phyloP scores from a whole-genome alignment of 345 rosid genomes.

The Salix arbutifolia region DNA sequence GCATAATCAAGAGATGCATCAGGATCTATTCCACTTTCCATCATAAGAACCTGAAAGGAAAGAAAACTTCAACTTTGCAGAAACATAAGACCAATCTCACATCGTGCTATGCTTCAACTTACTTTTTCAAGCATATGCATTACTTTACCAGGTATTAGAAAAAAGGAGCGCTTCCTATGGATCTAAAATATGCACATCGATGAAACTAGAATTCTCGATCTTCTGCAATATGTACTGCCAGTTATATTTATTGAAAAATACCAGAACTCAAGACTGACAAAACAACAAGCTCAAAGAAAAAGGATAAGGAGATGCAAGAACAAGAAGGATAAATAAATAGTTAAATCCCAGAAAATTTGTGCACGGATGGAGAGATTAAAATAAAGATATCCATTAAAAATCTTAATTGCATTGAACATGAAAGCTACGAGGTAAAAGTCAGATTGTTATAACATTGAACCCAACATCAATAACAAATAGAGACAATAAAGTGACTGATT shows the following conservation, averaged over 20 bases:
- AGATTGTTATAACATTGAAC: not conserved
- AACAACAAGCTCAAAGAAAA: not conserved
- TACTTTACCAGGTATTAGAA: not conserved
- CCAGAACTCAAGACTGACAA: not conserved
- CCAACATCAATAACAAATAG: not conserved
- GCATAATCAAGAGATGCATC: constrained; percentile 46
- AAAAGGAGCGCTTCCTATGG: not conserved
- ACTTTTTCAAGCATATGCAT: not conserved
- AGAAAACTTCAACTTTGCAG: not conserved
- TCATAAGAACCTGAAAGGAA: constrained; percentile 19
- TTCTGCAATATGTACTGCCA: not conserved
- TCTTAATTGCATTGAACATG: not conserved
- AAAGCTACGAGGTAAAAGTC: not conserved
- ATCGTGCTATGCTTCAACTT: not conserved
- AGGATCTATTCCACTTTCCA: constrained; percentile 39
- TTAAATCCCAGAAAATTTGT: not conserved
- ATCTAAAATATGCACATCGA: not conserved
- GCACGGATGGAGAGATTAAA: not conserved
- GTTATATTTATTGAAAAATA: not conserved
- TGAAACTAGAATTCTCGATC: not conserved
- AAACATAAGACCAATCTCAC: not conserved
- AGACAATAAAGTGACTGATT: not conserved
- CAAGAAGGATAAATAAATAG: not conserved
- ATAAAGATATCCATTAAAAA: not conserved
- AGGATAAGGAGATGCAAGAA: not conserved